These are phyloP conservation scores for Leonotis leonurus DNA, from an alignment of 257 asterid species.

Conservation along the genomic window DNA sequence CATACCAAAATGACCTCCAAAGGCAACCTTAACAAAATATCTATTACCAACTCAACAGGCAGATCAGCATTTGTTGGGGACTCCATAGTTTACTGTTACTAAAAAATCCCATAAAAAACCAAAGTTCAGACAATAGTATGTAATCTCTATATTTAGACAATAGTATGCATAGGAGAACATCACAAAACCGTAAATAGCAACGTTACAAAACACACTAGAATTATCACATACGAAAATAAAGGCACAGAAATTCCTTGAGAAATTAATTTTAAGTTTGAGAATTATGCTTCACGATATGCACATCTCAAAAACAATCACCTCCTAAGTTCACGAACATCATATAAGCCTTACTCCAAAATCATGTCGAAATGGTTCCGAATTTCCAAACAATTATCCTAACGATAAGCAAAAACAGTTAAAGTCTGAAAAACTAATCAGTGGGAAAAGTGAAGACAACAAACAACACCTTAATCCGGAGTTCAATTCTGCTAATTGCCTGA, in stretches of 20 bases:
- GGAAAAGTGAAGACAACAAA: neutral
- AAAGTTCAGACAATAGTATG: neutral
- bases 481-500: neutral
- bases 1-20: constrained; percentile 29
- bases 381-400: neutral
- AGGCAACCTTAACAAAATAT: constrained; percentile 27
- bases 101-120: neutral
- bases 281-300: no score
- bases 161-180: neutral
- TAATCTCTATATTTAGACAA: no score
- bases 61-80: neutral
- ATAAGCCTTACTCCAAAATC: neutral
- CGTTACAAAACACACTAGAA: neutral
- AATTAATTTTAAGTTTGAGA: neutral
- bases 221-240: neutral
- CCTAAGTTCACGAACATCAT: neutral
- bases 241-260: neutral
- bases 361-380: neutral
- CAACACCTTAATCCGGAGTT: neutral
- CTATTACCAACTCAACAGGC: constrained; percentile 26
- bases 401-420: neutral
- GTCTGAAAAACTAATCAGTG: neutral
- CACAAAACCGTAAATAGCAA: neutral
- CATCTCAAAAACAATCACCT: neutral
- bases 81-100: neutral